Evolutionary conservation across 257 asterid genomes (phyloP).

Genomic region (Fraxinus cuspidata): DNA sequence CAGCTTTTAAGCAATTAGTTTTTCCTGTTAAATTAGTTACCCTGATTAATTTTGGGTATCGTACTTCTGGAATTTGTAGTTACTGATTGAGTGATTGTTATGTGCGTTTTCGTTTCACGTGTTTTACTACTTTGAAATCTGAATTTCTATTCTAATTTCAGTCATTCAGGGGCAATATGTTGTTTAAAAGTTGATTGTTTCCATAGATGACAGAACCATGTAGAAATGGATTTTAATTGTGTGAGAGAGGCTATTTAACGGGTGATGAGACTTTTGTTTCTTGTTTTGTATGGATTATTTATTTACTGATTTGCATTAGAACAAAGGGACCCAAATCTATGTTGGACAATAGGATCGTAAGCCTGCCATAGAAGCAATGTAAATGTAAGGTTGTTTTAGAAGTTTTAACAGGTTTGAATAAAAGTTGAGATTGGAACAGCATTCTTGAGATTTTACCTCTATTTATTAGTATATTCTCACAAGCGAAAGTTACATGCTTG

Average conservation of each 20-base stretch:
- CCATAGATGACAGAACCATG: slow-evolving; percentile 13
- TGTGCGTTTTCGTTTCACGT: no score
- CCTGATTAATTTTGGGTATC: no score
- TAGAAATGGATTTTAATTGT: slow-evolving; percentile 8
- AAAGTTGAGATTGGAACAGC: slow-evolving; percentile 52
- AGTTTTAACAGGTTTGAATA: slow-evolving; percentile 84
- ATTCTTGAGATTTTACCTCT: slow-evolving; percentile 43
- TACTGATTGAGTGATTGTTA: no score
- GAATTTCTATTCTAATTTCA: slow-evolving; percentile 2
- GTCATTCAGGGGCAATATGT: slow-evolving; percentile 10
- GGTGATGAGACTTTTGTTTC: background rate
- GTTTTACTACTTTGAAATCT: background rate
- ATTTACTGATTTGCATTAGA: background rate
- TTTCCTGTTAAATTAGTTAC: no score
- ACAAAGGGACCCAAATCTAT: no score
- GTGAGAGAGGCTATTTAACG: background rate
- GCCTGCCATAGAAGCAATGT: slow-evolving; percentile 56
- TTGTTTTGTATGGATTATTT: no score
- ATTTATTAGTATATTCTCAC: background rate
- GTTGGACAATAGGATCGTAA: no score
- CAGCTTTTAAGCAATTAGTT: no score
- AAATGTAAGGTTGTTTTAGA: slow-evolving; percentile 77
- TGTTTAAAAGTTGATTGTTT: slow-evolving; percentile 8
- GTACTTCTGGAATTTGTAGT: no score
- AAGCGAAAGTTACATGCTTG: slow-evolving; percentile 47